Percentiles rank a stretch among this genome's conserved stretches.
phyloP scores from a whole-genome alignment of 1,284 basidiomycete species.

The Heliocybe sulcata region DNA sequence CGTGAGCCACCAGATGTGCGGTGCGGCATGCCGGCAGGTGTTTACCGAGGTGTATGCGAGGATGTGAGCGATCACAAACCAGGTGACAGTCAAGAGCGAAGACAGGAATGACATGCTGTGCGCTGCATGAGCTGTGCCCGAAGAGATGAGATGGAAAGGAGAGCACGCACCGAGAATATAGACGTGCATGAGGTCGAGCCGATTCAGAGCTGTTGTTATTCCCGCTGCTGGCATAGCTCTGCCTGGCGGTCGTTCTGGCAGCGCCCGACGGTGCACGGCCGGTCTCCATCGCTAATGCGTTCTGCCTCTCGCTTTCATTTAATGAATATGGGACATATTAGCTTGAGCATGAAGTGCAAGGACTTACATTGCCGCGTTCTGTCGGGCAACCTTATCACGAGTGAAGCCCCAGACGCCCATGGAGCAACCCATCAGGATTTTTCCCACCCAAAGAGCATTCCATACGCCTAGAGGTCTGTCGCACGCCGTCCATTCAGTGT shows the following conservation, averaged over 20 bases:
- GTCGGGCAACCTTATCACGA: conserved; percentile 33
- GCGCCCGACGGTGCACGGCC: too few species aligned
- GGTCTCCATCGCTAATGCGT: background rate
- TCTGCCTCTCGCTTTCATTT: background rate
- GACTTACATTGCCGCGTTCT: conserved; percentile 21
- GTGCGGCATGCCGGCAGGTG: conserved; percentile 61
- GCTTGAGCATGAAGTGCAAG: too few species aligned
- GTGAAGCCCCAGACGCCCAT: conserved; percentile 57
- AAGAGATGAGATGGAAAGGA: conserved; percentile 3
- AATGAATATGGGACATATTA: too few species aligned
- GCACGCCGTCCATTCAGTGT: conserved; percentile 62
- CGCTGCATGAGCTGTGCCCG: background rate
- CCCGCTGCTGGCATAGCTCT: conserved; percentile 3
- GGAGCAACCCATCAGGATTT: conserved; percentile 42
- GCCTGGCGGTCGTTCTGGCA: conserved; percentile 7
- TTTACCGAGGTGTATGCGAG: conserved; percentile 67
- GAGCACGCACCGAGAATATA: conserved; percentile 31
- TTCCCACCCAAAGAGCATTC: conserved; percentile 62
- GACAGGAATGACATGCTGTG: conserved; percentile 53
- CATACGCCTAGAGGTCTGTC: conserved; percentile 62
- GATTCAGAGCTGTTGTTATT: conserved; percentile 17
- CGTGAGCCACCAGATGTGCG: conserved; percentile 77
- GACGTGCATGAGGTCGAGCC: conserved; percentile 21
- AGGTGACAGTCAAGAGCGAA: conserved; percentile 62
- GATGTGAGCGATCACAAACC: conserved; percentile 75